Base-by-base conservation (phyloP, 176 grass and related monocot genomes). In the Saccharum spontaneum region DNA sequence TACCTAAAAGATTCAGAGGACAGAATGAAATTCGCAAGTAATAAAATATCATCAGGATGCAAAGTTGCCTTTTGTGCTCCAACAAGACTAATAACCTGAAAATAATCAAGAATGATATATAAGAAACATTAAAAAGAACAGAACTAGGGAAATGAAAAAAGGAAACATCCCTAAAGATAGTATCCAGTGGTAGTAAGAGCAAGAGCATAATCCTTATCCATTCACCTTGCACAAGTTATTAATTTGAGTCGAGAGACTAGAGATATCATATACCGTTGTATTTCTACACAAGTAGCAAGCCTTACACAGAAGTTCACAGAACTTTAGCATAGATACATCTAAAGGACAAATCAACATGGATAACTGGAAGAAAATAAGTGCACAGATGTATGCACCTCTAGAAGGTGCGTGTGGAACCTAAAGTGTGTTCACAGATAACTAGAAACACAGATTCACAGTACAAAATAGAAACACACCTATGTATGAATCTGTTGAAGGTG, bases 1-100 rank as follows among this genome's bases (percentile, higher is more conserved):
- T 90, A 99, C 97, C 94, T 99, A 88, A 99, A 99, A 83, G 93
- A 99, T 92, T 94, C 93, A 38, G 91, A 96, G 57, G 94, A 94
- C 38, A 96, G 67, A 82, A 99, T 87, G 78, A 99, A 99, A 83
- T 99, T 99, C 15, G 97, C 73, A 82, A 99, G 97, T 63, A 99
- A 89, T 23, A 99, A 86, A 73, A 99, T 94, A 73, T 99, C 97
- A 95, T 96, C 97, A 20, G 93, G 90, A 86, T 96, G 91, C 73
- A 99, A 87, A 73, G 91, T 89, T 86, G 91, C 97, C 78, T 99
- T 96, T 79, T 99, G 97, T 89, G 97, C 94, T 84, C 91, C 97
- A 75, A 99, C 94, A 73, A 99, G 90, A 92, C 97, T 94, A 74
- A 99, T 84, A 85, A 99, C 97, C 97, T 99, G 85, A 54, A 88